phyloP scores from a whole-genome alignment of 2,329 filamentous ascomycete species.

The Fusarium brachygibbosum region DNA sequence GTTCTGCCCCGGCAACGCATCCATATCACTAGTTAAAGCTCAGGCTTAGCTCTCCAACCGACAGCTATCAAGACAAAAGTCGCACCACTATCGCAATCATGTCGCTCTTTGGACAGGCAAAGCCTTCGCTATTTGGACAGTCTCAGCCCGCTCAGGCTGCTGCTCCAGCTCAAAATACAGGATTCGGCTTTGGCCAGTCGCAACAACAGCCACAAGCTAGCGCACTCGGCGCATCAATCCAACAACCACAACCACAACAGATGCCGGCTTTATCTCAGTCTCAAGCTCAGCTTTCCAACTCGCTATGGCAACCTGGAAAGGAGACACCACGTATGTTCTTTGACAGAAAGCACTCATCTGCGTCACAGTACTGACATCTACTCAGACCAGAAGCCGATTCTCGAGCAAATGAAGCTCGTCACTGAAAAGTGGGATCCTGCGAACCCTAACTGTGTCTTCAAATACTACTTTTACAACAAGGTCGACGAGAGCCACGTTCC shows the following conservation, averaged over 20 bases:
- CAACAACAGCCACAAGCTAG: slow-evolving; percentile 59
- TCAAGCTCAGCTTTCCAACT: slow-evolving; percentile 63
- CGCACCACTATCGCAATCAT: slow-evolving; percentile 47
- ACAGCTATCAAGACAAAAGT: slow-evolving; percentile 28
- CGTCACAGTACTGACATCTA: slow-evolving; percentile 19
- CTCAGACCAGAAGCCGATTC: slow-evolving; percentile 75
- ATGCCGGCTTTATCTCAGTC: slow-evolving; percentile 60
- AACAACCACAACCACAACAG: slow-evolving; percentile 58
- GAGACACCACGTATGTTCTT: slow-evolving; percentile 61
- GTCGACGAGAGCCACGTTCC: slow-evolving; percentile 81
- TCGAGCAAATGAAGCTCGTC: slow-evolving; percentile 79
- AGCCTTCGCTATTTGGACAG: slow-evolving; percentile 57
- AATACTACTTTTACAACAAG: slow-evolving; percentile 89
- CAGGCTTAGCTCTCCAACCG: slow-evolving; percentile 34
- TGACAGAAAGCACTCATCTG: background rate
- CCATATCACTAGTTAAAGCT: slow-evolving; percentile 30
- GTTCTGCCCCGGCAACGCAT: slow-evolving; percentile 23
- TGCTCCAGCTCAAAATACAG: slow-evolving; percentile 47
- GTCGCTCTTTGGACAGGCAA: slow-evolving; percentile 60
- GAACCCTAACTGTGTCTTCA: slow-evolving; percentile 78
- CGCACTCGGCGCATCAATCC: slow-evolving; percentile 50
- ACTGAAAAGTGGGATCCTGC: slow-evolving; percentile 80
- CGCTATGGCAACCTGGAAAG: slow-evolving; percentile 67
- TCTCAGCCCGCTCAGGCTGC: slow-evolving; percentile 53
- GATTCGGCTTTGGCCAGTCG: slow-evolving; percentile 36